These are phyloP conservation scores for Gracilaria gracilis DNA, from an alignment of 23 red algal species.

Conservation along the genomic window DNA sequence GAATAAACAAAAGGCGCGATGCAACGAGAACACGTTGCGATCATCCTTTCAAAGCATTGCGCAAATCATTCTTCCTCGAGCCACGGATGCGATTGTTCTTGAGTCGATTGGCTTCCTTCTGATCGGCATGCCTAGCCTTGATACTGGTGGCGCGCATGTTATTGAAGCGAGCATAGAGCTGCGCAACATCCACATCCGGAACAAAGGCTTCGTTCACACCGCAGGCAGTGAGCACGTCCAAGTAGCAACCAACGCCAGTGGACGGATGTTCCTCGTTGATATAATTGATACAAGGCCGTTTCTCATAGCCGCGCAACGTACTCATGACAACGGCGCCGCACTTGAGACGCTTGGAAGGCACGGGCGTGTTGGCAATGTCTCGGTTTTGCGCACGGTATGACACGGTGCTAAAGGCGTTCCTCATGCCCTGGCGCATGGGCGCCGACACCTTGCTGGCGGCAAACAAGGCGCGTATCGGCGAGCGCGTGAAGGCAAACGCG, in stretches of 20 bases:
- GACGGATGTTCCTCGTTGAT: constrained; percentile 34
- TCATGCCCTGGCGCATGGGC: constrained; percentile 57
- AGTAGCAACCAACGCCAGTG: constrained; percentile 63
- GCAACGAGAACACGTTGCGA: background rate
- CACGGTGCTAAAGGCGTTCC: constrained; percentile 46
- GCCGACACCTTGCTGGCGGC: constrained; percentile 31
- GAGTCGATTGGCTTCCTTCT: constrained; percentile 47
- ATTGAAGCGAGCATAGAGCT: constrained; percentile 52
- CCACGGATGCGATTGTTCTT: constrained; percentile 3
- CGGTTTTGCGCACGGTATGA: constrained; percentile 51
- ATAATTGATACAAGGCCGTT: constrained; percentile 33
- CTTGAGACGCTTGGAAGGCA: constrained; percentile 48
- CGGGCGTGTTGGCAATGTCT: constrained; percentile 56
- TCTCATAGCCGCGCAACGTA: constrained; percentile 20
- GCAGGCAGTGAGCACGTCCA: constrained; percentile 60
- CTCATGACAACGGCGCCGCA: constrained; percentile 42
- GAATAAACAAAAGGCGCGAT: background rate
- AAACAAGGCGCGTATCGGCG: constrained; percentile 42
- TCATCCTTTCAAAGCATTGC: constrained; percentile 47
- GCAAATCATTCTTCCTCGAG: constrained; percentile 37
- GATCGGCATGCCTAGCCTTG: constrained; percentile 41
- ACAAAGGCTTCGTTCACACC: constrained; percentile 70
- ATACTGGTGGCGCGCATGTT: constrained; percentile 44
- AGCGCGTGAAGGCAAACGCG: constrained; percentile 36
- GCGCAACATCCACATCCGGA: constrained; percentile 62